phyloP scores from a whole-genome alignment of 768 basidiomycete species.

The Candolleomyces efflorescens region DNA sequence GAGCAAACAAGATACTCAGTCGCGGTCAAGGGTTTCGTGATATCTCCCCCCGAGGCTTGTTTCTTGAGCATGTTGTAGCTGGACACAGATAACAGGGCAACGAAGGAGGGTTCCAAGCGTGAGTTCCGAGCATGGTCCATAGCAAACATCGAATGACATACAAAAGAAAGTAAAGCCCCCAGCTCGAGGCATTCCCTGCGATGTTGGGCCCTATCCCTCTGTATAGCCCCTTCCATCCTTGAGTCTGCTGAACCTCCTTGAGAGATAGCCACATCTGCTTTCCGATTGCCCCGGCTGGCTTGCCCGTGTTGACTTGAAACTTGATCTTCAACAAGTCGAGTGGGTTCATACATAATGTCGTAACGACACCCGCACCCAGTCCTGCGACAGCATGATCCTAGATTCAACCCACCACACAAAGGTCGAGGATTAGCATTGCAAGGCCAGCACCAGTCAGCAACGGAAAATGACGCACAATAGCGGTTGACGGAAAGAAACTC shows the following conservation, averaged over 20 bases:
- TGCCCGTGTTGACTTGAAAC: slow-evolving; percentile 79
- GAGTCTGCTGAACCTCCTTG: slow-evolving; percentile 61
- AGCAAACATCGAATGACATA: slow-evolving; percentile 37
- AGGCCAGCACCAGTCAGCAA: background rate
- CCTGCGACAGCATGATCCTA: slow-evolving; percentile 97
- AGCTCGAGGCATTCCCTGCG: slow-evolving; percentile 92
- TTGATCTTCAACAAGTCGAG: slow-evolving; percentile 94
- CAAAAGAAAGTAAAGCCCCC: slow-evolving; percentile 99
- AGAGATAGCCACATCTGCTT: slow-evolving; percentile 75
- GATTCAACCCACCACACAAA: background rate
- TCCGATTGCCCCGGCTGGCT: slow-evolving; percentile 56
- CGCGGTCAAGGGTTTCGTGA: slow-evolving; percentile 64
- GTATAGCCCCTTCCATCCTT: slow-evolving; percentile 86
- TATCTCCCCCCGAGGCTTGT: slow-evolving; percentile 64
- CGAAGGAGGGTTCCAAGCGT: background rate
- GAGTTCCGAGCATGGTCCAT: background rate
- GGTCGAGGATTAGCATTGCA: background rate
- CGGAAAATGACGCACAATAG: slow-evolving; percentile 31
- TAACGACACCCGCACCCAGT: slow-evolving; percentile 86
- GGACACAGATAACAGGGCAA: background rate
- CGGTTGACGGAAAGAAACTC: slow-evolving; percentile 49
- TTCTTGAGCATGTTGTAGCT: slow-evolving; percentile 96
- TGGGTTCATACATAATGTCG: slow-evolving; percentile 95
- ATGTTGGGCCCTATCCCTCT: slow-evolving; percentile 88
- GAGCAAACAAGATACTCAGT: slow-evolving; percentile 83